Evolutionary conservation across 768 basidiomycete genomes (phyloP).

Genomic region (Rhodotorula babjevae): DNA sequence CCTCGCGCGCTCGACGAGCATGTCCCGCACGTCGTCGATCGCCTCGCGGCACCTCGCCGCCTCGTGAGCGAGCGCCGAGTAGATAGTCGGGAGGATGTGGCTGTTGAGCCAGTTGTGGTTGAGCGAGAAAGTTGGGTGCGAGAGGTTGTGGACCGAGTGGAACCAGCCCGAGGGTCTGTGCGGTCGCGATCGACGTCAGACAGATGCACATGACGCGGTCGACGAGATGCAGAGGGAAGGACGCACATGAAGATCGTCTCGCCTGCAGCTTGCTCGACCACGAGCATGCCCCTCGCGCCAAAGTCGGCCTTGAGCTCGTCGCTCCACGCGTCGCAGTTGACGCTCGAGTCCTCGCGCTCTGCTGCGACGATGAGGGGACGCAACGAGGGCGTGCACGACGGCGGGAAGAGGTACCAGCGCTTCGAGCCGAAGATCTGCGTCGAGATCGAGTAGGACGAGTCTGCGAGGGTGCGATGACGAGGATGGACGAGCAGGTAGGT

Average conservation of each 20-base stretch:
- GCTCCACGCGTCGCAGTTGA: constrained; percentile 25
- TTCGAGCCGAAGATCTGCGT: constrained; percentile 39
- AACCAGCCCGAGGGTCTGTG: constrained; percentile 39
- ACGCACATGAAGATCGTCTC: constrained; percentile 29
- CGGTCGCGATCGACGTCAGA: neutral
- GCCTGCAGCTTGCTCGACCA: neutral
- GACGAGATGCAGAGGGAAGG: neutral
- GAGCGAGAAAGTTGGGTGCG: constrained; percentile 37
- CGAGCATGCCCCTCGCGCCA: constrained; percentile 10
- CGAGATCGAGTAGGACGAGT: constrained; percentile 41
- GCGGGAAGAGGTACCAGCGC: constrained; percentile 39
- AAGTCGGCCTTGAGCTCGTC: neutral
- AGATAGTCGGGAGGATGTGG: constrained; percentile 28
- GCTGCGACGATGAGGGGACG: constrained; percentile 2
- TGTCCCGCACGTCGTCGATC: constrained; percentile 33
- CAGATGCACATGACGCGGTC: neutral
- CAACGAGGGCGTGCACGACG: constrained; percentile 6
- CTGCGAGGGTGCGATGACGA: too few species aligned
- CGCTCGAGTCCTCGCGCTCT: neutral
- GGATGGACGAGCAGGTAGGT: too few species aligned
- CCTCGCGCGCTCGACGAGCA: constrained; percentile 14
- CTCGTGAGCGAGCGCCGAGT: constrained; percentile 20
- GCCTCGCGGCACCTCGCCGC: constrained; percentile 19
- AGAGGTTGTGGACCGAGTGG: constrained; percentile 31
- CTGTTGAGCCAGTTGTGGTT: constrained; percentile 42